A percentile compares a stretch with the other conserved stretches of the same genome.
Evolutionary conservation across 2,329 filamentous ascomycete species (phyloP).

Genomic region (Aspergillus nomiae): DNA sequence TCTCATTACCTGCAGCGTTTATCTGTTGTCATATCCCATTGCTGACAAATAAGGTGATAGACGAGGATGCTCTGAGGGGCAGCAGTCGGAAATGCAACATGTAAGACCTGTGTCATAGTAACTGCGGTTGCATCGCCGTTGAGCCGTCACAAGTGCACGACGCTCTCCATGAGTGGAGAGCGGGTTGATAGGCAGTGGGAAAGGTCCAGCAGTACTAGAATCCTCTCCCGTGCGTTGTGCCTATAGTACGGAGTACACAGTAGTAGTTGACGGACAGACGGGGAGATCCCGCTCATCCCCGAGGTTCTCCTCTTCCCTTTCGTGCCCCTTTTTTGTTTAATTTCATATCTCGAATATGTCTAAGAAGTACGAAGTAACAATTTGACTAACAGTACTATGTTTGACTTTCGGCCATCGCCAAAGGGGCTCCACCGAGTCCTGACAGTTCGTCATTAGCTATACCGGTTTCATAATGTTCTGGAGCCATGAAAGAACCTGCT

Average conservation of each 20-base stretch:
- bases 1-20: background rate
- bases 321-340: background rate
- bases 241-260: too few relatives aligned
- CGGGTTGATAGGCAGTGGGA: background rate
- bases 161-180: slow-evolving; percentile 6
- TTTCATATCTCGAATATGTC: background rate
- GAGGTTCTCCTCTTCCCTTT: background rate
- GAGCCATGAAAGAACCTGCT: background rate
- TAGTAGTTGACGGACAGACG: slow-evolving; percentile 2
- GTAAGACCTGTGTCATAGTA: background rate
- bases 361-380: background rate
- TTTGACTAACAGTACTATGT: background rate
- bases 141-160: slow-evolving; percentile 3
- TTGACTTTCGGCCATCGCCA: background rate
- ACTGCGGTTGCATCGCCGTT: slow-evolving; percentile 4
- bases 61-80: background rate
- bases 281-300: slow-evolving; percentile 12
- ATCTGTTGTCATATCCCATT: slow-evolving; percentile 1
- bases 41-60: background rate
- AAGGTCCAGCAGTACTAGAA: background rate
- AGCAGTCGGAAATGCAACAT: slow-evolving; percentile 1
- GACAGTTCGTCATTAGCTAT: background rate
- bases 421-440: background rate
- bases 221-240: slow-evolving; percentile 1
- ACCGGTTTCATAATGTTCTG: background rate